Percentiles rank a stretch among this genome's conserved stretches.
These are phyloP conservation scores for Arthrinium phaeospermum DNA, from an alignment of 2,329 filamentous ascomycete species.

Conservation along the genomic window DNA sequence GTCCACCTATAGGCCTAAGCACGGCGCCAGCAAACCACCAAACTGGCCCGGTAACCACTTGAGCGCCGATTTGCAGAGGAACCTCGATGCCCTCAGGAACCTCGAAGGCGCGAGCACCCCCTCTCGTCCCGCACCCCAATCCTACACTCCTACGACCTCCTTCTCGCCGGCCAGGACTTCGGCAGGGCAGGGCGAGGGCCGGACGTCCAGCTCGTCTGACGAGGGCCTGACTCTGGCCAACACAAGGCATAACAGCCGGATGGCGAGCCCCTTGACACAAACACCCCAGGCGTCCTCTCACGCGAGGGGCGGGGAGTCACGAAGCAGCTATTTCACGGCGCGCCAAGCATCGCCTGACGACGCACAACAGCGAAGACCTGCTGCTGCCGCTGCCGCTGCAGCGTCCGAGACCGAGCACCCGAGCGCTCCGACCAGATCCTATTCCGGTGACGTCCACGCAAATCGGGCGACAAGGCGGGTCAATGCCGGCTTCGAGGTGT, in stretches of 20 bases:
- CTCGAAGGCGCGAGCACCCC: slow-evolving; percentile 24
- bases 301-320: background rate
- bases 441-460: slow-evolving; percentile 33
- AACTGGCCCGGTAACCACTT: slow-evolving; percentile 30
- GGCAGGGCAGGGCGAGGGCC: slow-evolving; percentile 19
- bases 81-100: slow-evolving; percentile 25
- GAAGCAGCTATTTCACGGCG: slow-evolving; percentile 2
- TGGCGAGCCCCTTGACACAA: slow-evolving; percentile 18
- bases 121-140: slow-evolving; percentile 28
- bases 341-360: background rate
- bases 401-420: background rate
- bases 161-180: slow-evolving; percentile 25
- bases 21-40: slow-evolving; percentile 32
- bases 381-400: background rate
- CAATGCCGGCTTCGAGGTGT: slow-evolving; percentile 38
- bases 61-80: slow-evolving; percentile 23
- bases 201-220: slow-evolving; percentile 23
- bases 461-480: slow-evolving; percentile 35
- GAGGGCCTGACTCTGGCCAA: slow-evolving; percentile 20
- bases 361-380: background rate
- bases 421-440: slow-evolving; percentile 32
- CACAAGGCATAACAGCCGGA: slow-evolving; percentile 12
- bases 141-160: slow-evolving; percentile 36
- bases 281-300: slow-evolving; percentile 1
- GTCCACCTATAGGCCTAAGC: slow-evolving; percentile 23